A percentile compares a stretch with the other conserved stretches of the same genome.
Evolutionary conservation across 768 basidiomycete genomes (phyloP).

Genomic region (Lepiota subincarnata): DNA sequence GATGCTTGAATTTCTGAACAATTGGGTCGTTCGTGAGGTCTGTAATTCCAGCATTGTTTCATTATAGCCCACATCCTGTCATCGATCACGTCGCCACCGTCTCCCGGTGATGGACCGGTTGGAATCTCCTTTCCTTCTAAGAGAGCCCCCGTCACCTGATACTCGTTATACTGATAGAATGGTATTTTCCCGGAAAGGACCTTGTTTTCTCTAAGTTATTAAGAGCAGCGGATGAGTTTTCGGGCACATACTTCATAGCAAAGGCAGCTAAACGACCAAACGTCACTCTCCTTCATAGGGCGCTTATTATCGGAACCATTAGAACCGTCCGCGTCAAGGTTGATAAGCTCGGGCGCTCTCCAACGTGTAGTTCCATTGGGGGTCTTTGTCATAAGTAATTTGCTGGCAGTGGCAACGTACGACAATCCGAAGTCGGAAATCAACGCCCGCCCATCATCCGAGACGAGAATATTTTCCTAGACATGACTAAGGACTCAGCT

Average conservation of each 20-base stretch:
- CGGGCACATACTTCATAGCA: not conserved
- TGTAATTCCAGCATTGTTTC: not conserved
- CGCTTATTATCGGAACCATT: not conserved
- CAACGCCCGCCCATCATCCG: not conserved
- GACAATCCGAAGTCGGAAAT: constrained; percentile 1
- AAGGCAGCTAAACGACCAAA: not conserved
- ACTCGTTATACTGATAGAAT: not conserved
- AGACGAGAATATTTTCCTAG: constrained; percentile 2
- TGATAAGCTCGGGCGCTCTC: not conserved
- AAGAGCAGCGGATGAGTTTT: not conserved
- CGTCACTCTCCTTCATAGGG: not conserved
- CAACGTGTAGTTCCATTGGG: not conserved
- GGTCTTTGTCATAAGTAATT: not conserved
- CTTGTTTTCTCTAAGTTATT: not conserved
- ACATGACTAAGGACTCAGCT: not conserved
- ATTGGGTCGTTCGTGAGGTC: no score
- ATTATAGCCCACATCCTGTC: not conserved
- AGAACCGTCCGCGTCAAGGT: no score
- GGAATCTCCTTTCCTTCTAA: not conserved
- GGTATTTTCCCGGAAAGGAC: not conserved
- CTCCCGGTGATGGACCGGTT: not conserved
- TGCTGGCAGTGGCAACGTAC: not conserved
- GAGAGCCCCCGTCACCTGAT: not conserved
- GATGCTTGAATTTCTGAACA: no score
- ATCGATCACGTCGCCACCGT: not conserved